Evolutionary conservation across 78 protist species (phyloP), one percentile per base, ranked within the genome.

Genomic region (Monosiga brevicollis): DNA sequence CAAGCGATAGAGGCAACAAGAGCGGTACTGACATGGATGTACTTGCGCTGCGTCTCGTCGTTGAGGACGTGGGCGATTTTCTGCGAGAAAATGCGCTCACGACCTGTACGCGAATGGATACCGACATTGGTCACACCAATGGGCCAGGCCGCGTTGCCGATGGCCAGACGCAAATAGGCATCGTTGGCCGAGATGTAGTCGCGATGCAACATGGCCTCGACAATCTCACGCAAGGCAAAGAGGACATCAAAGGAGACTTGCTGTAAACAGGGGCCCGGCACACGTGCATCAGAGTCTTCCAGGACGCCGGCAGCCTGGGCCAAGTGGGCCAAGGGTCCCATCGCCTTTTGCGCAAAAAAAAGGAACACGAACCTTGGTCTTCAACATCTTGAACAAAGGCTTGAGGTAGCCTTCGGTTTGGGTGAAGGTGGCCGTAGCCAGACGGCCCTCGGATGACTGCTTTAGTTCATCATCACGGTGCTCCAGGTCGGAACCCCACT

Each of bases 121-220:
- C 96, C 95, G 15, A 78, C 81, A 78, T 42, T 73, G 1, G 81
- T 84, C 71, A 84, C 87, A 35, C 81, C 83, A 32, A 85, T 80
- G 43, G 79, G 84, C 98, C 98, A 96, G 1, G 98, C 90, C 9
- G 97, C 94, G 81, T 95, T 96, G 25, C 98, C 98, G 40, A 96
- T 96, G 2, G 98, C 83, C 89, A 94, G 36, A n/a, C 41, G 84
- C 42, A 95, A 70, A 82, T 96, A 96, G 26, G 76, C 80, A 81
- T 94, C 93, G 42, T 49, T 38, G 2, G 96, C 96, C 32, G 84
- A 81, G 6, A 81, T 43, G 76, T 93, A 95, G 76, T 94, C 94
- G n/a, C 93, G 81, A 15, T 81, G 35, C 62, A 79, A 23, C 39
- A 91, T n/a, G 54, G 25, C 86, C 32, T 49, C 54, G 36, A 73